These are phyloP conservation scores for Boletus sensibilis DNA, from an alignment of 768 basidiomycete species.

Conservation along the genomic window DNA sequence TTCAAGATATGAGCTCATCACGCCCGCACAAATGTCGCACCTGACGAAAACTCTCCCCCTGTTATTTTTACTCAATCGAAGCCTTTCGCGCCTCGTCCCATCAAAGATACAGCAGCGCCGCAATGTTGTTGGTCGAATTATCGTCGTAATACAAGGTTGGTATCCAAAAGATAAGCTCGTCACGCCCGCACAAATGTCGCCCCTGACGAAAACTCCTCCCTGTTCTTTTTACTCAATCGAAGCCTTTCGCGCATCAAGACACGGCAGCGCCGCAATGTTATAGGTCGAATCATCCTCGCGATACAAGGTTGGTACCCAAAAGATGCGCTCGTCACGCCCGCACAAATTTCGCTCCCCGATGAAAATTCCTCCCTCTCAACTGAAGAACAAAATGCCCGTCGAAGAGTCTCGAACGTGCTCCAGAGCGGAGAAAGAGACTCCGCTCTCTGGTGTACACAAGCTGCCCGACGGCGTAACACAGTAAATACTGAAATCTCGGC, in stretches of 20 bases:
- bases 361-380: not conserved
- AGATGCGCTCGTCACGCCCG: not conserved
- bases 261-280: no score
- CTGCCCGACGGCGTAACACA: not conserved
- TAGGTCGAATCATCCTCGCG: not conserved
- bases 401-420: not conserved
- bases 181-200: no score
- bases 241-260: no score
- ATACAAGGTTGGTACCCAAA: not conserved
- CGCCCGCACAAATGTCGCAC: conserved; percentile 9
- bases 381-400: not conserved
- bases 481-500: not conserved
- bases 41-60: not conserved
- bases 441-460: no score
- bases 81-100: no score
- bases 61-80: not conserved
- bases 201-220: not conserved
- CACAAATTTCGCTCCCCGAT: conserved; percentile 10
- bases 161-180: no score
- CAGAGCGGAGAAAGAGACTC: not conserved
- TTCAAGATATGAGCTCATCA: not conserved
- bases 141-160: no score
- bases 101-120: no score
- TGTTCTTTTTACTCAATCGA: not conserved
- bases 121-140: no score